phyloP scores from a whole-genome alignment of 257 asterid species.

The Nicotiana paniculata region DNA sequence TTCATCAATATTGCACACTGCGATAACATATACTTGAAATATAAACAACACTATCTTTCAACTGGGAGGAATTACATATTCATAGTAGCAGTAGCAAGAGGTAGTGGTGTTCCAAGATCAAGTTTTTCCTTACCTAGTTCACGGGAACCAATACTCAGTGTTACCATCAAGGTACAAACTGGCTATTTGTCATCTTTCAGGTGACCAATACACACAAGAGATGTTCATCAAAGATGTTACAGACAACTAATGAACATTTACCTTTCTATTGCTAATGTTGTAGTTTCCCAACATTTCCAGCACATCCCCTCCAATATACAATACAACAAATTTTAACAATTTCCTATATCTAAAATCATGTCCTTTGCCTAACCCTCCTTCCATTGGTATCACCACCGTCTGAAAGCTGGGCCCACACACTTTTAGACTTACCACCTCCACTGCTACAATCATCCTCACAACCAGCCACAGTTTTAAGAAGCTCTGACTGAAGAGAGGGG shows the following conservation, averaged over 20 bases:
- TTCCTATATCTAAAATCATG: slow-evolving; percentile 39
- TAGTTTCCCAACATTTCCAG: neutral
- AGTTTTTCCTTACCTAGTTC: neutral
- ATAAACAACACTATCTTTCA: neutral
- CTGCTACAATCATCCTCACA: slow-evolving; percentile 89
- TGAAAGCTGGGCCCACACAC: slow-evolving; percentile 93
- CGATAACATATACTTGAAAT: neutral
- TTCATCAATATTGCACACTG: no score
- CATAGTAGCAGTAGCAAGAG: neutral
- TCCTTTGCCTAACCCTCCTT: slow-evolving; percentile 84
- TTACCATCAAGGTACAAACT: neutral
- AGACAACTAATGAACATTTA: slow-evolving; percentile 1
- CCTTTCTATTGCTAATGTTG: neutral
- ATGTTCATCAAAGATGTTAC: neutral
- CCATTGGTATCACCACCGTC: slow-evolving; percentile 90
- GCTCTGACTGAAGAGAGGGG: slow-evolving; percentile 78
- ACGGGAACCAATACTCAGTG: neutral
- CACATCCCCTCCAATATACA: slow-evolving; percentile 6
- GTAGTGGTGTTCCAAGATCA: neutral
- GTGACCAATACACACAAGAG: neutral
- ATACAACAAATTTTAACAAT: slow-evolving; percentile 23
- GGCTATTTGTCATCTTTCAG: neutral
- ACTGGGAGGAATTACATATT: neutral
- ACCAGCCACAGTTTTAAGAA: slow-evolving; percentile 88
- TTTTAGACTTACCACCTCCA: slow-evolving; percentile 77